Base-by-base conservation (phyloP, 495 filamentous ascomycete species). In the Rostrohypoxylon terebratum region DNA sequence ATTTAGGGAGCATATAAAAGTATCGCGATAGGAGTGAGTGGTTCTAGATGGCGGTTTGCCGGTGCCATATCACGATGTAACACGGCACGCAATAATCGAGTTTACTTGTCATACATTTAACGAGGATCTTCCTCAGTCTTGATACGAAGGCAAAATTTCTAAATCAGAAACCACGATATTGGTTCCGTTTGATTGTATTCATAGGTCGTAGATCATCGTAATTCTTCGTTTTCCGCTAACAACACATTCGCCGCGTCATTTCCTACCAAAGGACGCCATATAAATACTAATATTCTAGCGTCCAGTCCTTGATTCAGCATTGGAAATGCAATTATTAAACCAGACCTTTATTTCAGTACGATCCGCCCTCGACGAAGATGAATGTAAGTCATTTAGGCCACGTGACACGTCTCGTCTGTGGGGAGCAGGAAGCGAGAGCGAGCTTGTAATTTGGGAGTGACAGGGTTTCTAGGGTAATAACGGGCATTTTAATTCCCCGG, bases 401-500 rank as follows among this genome's bases (percentile, higher is more conserved):
- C 66, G 66, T 63, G 59, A 63, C 50, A 31, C 13, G 42, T 2
- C 38, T 50, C 23, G 21, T 21, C 50, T 69, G 59, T 69, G 51
- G 66, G 58, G 66, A 47, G 66, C 18, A 31, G 34, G 50, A 57
- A 68, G 38, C 42, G 51, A 69, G 28, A 57, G 59, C 14, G 50
- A 57, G 51, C 47, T 23, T 61, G 54, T 51, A 34, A 59, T 25
- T 18, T 16, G 10, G 20, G 13, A 11, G 21, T 16, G 47, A 61
- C 16, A 16, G 18, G 34, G 20, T n/a, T 38, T 36, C 7, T 10
- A 42, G 34, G 20, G 9, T 38, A 47, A 8, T n/a, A 42, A 38
- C 18, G 36, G 38, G 8, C 38, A 42, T 42, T 36, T 33, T 38
- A 38, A 58, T 33, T 23, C 13, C 8, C 9, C 8, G 20, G 23